A percentile compares a stretch with the other conserved stretches of the same genome.
These are phyloP conservation scores for Stephanodiscus triporus DNA, from an alignment of 108 stramenopile species.

Conservation along the genomic window DNA sequence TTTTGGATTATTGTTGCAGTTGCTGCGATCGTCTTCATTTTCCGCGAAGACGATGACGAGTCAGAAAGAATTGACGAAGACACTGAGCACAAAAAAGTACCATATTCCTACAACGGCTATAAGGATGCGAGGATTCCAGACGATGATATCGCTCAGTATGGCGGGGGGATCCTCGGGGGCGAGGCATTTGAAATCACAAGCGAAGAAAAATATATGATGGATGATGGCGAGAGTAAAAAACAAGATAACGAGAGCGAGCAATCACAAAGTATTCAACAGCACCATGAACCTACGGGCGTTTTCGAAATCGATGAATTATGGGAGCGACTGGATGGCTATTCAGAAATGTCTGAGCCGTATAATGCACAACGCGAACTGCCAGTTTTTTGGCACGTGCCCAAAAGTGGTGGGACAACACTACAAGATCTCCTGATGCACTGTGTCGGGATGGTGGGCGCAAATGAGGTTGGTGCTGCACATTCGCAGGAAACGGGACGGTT, in stretches of 20 bases:
- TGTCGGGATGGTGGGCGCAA: slow-evolving; percentile 46
- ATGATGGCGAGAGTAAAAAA: background rate
- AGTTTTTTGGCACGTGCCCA: slow-evolving; percentile 47
- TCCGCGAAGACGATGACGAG: slow-evolving; percentile 15
- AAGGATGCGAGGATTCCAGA: slow-evolving; percentile 43
- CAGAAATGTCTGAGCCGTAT: slow-evolving; percentile 40
- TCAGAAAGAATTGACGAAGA: slow-evolving; percentile 5
- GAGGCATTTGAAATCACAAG: background rate
- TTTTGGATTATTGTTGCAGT: slow-evolving; percentile 7
- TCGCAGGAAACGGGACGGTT: slow-evolving; percentile 19
- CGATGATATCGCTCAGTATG: slow-evolving; percentile 33
- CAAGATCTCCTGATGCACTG: slow-evolving; percentile 50
- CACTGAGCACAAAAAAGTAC: slow-evolving; percentile 10
- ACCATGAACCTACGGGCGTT: slow-evolving; percentile 36
- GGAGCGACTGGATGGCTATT: slow-evolving; percentile 39
- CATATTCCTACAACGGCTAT: slow-evolving; percentile 33
- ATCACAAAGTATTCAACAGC: background rate
- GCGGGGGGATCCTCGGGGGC: slow-evolving; percentile 4
- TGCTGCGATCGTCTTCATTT: slow-evolving; percentile 10
- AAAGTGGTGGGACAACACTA: slow-evolving; percentile 45
- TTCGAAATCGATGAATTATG: slow-evolving; percentile 29
- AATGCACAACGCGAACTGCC: slow-evolving; percentile 23
- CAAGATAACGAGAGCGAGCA: background rate
- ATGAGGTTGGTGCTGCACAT: slow-evolving; percentile 30
- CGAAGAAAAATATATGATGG: background rate